Conservation (phyloP, 345 rosid species). For the Citrus reticulata region DNA sequence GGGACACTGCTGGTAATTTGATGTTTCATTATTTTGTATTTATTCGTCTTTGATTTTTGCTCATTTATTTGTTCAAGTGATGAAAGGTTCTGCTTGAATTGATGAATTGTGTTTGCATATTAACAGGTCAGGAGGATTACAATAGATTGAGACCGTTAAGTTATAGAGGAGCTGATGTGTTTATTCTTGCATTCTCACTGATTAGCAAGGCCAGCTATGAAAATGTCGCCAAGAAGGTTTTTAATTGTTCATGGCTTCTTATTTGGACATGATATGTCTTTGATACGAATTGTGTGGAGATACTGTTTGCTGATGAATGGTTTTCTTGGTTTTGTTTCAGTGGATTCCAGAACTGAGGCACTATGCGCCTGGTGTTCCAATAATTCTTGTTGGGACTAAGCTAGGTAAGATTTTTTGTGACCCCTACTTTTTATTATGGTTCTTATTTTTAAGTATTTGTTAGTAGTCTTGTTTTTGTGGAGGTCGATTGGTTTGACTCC, state of each 20-base stretch:
- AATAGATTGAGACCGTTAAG: conserved; percentile 82
- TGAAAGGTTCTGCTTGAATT: conserved; percentile 11
- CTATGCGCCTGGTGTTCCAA: conserved; percentile 86
- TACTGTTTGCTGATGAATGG: conserved; percentile 2
- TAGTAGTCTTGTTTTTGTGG: not conserved
- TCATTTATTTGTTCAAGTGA: not conserved
- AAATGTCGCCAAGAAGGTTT: conserved; percentile 89
- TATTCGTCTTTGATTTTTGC: not conserved
- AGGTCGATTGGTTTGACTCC: not conserved
- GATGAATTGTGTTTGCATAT: not conserved
- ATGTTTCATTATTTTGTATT: not conserved
- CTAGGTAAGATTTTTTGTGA: conserved; percentile 44
- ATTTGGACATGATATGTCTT: conserved; percentile 2
- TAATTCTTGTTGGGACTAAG: conserved; percentile 88
- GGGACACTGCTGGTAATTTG: conserved; percentile 95
- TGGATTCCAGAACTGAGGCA: conserved; percentile 96
- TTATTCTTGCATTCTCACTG: conserved; percentile 91
- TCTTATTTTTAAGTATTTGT: not conserved
- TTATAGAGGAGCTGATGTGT: conserved; percentile 91
- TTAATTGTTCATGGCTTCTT: not conserved
- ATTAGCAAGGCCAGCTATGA: conserved; percentile 99
- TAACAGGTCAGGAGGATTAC: conserved; percentile 92
- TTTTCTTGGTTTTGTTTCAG: conserved; percentile 32
- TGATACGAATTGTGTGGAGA: not conserved
- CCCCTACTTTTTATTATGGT: not conserved